Conservation (phyloP, 1,284 basidiomycete genomes). For the Moesziomyces sp. region DNA sequence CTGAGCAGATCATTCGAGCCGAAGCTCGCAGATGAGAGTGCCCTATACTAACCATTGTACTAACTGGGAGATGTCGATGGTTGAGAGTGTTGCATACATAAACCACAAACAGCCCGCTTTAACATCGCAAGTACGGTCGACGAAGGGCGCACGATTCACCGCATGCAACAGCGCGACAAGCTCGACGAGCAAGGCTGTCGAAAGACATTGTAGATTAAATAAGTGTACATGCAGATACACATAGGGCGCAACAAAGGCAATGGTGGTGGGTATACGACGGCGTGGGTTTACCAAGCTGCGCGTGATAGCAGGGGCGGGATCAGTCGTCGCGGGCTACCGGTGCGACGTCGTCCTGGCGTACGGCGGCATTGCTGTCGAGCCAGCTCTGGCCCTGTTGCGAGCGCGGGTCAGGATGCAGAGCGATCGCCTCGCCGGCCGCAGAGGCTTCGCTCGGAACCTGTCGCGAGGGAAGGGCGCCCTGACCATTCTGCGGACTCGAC, state of each 20-base stretch:
- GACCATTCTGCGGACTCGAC: not conserved
- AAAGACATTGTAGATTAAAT: not conserved
- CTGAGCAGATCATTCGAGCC: conserved; percentile 24
- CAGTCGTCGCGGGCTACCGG: conserved; percentile 45
- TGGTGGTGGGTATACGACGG: too few relatives aligned
- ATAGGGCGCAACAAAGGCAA: too few relatives aligned
- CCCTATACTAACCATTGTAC: conserved; percentile 35
- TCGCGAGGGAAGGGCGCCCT: conserved; percentile 2
- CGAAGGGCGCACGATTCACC: too few relatives aligned
- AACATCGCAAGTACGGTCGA: too few relatives aligned
- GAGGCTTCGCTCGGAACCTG: conserved; percentile 48
- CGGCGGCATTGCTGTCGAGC: conserved; percentile 44
- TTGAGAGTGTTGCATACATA: not conserved
- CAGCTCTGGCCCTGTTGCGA: conserved; percentile 51
- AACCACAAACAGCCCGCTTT: too few relatives aligned
- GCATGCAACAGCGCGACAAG: too few relatives aligned
- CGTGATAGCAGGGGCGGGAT: not conserved
- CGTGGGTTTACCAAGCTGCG: too few relatives aligned
- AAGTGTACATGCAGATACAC: too few relatives aligned
- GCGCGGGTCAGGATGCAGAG: conserved; percentile 53
- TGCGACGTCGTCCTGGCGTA: conserved; percentile 39
- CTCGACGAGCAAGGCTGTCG: too few relatives aligned
- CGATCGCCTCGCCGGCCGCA: conserved; percentile 40
- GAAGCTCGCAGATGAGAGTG: conserved; percentile 11
- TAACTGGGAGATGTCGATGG: conserved; percentile 17